Evolutionary conservation across 2,329 filamentous ascomycete genomes (phyloP).

Genomic region (Leptographium lundbergii): DNA sequence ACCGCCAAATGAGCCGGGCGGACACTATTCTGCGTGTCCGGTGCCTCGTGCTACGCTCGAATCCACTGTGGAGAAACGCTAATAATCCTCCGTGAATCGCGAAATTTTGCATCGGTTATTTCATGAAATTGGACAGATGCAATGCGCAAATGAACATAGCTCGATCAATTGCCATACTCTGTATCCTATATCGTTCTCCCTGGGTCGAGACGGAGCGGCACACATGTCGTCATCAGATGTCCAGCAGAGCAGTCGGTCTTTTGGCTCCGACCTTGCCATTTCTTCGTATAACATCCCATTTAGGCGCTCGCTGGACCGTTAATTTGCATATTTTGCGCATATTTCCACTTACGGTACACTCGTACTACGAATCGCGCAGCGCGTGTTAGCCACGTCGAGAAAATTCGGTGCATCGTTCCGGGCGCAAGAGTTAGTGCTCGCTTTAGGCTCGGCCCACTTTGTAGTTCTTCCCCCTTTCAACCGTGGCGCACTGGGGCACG

Average conservation of each 20-base stretch:
- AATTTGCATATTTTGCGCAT: neutral
- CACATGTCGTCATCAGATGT: neutral
- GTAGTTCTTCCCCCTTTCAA: neutral
- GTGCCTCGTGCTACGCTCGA: neutral
- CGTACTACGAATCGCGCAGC: neutral
- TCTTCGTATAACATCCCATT: neutral
- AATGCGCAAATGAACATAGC: neutral
- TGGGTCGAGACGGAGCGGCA: neutral
- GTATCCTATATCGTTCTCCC: neutral
- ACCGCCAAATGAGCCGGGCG: neutral
- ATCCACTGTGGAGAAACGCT: constrained; percentile 1
- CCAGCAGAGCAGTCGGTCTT: neutral
- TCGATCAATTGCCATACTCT: neutral
- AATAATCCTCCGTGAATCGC: constrained; percentile 3
- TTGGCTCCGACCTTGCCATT: neutral
- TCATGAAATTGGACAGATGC: neutral
- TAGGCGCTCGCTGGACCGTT: neutral
- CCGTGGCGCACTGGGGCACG: neutral
- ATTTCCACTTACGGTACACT: neutral
- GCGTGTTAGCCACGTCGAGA: neutral
- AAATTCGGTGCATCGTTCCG: neutral
- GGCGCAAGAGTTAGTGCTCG: neutral
- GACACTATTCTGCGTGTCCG: neutral
- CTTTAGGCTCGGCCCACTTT: neutral
- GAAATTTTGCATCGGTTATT: neutral